These are phyloP conservation scores for Pseudocercospora fuligena DNA, from an alignment of 2,329 filamentous ascomycete genomes.

Conservation along the genomic window DNA sequence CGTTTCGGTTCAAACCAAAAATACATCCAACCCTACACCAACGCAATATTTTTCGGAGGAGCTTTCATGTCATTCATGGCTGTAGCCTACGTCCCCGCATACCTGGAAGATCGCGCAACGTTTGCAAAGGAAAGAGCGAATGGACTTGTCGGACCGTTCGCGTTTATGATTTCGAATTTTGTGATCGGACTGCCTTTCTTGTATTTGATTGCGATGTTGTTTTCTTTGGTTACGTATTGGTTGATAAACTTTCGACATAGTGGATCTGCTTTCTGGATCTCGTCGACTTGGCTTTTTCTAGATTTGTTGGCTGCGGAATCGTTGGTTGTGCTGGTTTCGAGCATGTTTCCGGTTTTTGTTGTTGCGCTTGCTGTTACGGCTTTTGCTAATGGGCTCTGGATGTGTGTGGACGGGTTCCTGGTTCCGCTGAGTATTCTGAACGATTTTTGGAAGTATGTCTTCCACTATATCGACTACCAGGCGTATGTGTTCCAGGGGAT, in stretches of 20 bases:
- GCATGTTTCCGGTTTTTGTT: conserved; percentile 76
- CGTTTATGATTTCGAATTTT: conserved; percentile 77
- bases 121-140: conserved; percentile 78
- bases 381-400: conserved; percentile 86
- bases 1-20: conserved; percentile 69
- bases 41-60: conserved; percentile 67
- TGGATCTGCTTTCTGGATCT: conserved; percentile 70
- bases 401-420: conserved; percentile 80
- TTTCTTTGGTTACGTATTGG: conserved; percentile 78
- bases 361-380: conserved; percentile 75
- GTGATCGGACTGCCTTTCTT: conserved; percentile 78
- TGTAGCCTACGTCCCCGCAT: conserved; percentile 79
- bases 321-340: conserved; percentile 75
- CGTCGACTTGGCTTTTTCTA: conserved; percentile 81
- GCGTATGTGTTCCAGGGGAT: conserved; percentile 83
- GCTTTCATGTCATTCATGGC: conserved; percentile 57
- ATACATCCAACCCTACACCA: conserved; percentile 79
- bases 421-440: conserved; percentile 73
- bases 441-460: conserved; percentile 80
- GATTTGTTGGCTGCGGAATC: conserved; percentile 81
- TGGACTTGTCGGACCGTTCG: conserved; percentile 72
- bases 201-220: conserved; percentile 74
- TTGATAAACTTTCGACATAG: conserved; percentile 72
- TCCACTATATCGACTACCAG: conserved; percentile 86
- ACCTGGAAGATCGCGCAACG: conserved; percentile 72